These are phyloP conservation scores for Talaromyces trachyspermus DNA, from an alignment of 495 filamentous ascomycete species.

Conservation along the genomic window DNA sequence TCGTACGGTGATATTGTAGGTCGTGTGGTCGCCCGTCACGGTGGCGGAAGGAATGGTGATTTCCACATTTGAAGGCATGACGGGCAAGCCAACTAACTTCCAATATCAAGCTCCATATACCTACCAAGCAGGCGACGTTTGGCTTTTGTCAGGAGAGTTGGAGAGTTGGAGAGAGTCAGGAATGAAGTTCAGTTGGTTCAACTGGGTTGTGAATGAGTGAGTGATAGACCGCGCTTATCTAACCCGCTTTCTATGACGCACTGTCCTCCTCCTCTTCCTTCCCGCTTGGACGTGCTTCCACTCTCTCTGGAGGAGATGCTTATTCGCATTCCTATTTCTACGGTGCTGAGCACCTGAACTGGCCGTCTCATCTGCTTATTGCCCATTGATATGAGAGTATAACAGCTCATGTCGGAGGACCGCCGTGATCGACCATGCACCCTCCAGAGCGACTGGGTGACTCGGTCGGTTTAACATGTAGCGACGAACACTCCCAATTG, in stretches of 20 bases:
- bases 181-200: neutral
- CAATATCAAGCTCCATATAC: no score
- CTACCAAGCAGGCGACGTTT: no score
- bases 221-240: conserved; percentile 7
- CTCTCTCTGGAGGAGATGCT: conserved; percentile 3
- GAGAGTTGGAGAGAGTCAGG: neutral
- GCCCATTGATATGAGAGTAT: no score
- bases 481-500: neutral
- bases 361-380: no score
- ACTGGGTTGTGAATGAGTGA: neutral
- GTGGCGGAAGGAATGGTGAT: conserved; percentile 76
- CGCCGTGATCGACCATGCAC: neutral
- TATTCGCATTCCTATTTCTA: no score
- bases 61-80: conserved; percentile 69
- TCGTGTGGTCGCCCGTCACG: conserved; percentile 59
- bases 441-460: neutral
- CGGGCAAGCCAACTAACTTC: conserved; percentile 3
- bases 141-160: no score
- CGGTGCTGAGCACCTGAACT: no score
- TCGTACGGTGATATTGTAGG: conserved; percentile 86
- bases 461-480: neutral
- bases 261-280: no score
- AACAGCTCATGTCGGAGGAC: no score
- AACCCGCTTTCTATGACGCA: conserved; percentile 9
- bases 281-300: neutral